These are phyloP conservation scores for Pleochaeta shiraiana DNA, from an alignment of 2,329 filamentous ascomycete genomes.

Conservation along the genomic window DNA sequence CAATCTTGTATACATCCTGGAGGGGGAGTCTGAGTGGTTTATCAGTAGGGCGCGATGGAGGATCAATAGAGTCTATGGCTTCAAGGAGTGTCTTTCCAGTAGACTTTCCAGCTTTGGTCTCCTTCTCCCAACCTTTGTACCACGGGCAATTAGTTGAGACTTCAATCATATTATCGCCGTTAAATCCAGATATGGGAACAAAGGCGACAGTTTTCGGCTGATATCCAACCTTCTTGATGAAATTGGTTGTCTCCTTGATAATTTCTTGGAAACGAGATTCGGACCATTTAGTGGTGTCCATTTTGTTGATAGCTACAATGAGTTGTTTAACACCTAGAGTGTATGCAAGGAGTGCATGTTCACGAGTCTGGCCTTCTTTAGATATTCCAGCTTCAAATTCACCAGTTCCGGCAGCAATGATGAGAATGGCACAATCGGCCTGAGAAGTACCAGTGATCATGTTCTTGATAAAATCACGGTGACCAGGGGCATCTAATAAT, in stretches of 20 bases:
- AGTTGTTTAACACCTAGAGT: conserved; percentile 99
- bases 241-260: conserved; percentile 99
- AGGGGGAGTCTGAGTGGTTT: conserved; percentile 99
- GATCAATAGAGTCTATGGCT: conserved; percentile 93
- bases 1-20: conserved; percentile 99
- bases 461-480: conserved; percentile 99
- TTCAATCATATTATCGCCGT: conserved; percentile 99
- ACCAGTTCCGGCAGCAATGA: conserved; percentile 99
- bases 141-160: conserved; percentile 85
- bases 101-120: conserved; percentile 71
- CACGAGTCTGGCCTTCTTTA: conserved; percentile 99
- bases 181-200: conserved; percentile 99
- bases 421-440: conserved; percentile 99
- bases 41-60: conserved; percentile 81
- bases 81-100: conserved; percentile 96
- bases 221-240: conserved; percentile 99
- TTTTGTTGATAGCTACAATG: conserved; percentile 99
- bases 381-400: conserved; percentile 99
- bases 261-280: conserved; percentile 96
- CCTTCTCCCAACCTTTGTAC: conserved; percentile 99
- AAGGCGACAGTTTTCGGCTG: conserved; percentile 98
- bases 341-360: conserved; percentile 99
- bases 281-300: conserved; percentile 99
- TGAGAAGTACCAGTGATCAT: conserved; percentile 99
- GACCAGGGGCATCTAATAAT: conserved; percentile 67